Evolutionary conservation across 2,329 filamentous ascomycete genomes (phyloP).

Genomic region (Fusarium ramigenum): DNA sequence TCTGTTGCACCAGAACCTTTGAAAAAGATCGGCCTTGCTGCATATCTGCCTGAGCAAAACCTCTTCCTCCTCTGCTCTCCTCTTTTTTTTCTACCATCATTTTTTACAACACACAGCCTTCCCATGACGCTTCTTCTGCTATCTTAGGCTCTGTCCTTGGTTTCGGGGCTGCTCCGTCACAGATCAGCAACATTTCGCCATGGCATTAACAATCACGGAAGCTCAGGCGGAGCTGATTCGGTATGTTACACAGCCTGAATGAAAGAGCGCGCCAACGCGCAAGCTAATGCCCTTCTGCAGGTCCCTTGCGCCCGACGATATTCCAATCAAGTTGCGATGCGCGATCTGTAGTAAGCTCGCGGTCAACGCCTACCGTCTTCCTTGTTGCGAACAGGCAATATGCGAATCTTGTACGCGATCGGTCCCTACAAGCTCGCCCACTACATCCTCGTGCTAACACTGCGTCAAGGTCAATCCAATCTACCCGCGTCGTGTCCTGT

Average conservation of each 20-base stretch:
- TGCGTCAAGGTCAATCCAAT: slow-evolving; percentile 72
- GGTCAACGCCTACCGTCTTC: slow-evolving; percentile 87
- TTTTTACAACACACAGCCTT: slow-evolving; percentile 16
- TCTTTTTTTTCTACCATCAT: neutral
- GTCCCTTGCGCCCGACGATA: slow-evolving; percentile 80
- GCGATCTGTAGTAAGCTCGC: slow-evolving; percentile 92
- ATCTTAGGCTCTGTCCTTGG: slow-evolving; percentile 35
- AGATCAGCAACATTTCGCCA: slow-evolving; percentile 33
- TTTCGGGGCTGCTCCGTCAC: slow-evolving; percentile 31
- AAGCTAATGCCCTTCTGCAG: slow-evolving; percentile 56
- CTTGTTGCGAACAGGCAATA: slow-evolving; percentile 95
- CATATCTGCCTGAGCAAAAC: slow-evolving; percentile 24
- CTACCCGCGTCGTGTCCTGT: slow-evolving; percentile 86
- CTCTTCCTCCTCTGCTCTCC: neutral
- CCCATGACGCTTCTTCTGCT: slow-evolving; percentile 39
- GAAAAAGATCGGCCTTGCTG: slow-evolving; percentile 18
- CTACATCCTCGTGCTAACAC: slow-evolving; percentile 16
- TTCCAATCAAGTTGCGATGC: slow-evolving; percentile 96
- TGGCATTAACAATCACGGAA: slow-evolving; percentile 54
- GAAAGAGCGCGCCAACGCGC: neutral
- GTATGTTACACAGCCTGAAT: slow-evolving; percentile 46
- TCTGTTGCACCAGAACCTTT: slow-evolving; percentile 17
- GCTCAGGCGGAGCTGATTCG: slow-evolving; percentile 68
- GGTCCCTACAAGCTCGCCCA: neutral
- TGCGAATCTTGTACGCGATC: slow-evolving; percentile 78